phyloP scores from a whole-genome alignment of 1,139 yeast genomes.

The Candida sanyaensis region DNA sequence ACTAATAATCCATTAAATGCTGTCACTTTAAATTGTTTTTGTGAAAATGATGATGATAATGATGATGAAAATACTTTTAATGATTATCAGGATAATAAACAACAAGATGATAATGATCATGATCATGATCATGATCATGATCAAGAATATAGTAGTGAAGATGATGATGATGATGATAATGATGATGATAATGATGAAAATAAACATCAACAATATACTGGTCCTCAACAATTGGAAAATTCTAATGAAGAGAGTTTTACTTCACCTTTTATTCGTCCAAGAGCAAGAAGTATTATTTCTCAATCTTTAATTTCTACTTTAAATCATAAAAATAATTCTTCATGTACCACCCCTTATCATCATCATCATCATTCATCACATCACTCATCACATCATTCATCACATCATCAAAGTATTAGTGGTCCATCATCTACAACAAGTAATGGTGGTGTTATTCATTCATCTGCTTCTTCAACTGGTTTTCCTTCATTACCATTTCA shows the following conservation, averaged over 20 bases:
- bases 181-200: conserved; percentile 5
- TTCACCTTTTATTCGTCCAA: conserved; percentile 13
- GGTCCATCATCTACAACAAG: too few species aligned
- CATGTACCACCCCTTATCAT: background rate
- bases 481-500: background rate
- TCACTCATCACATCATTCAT: background rate
- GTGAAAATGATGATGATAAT: conserved; percentile 12
- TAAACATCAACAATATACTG: conserved; percentile 6
- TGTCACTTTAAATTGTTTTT: conserved; percentile 30
- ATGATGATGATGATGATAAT: too few species aligned
- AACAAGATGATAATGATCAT: too few species aligned
- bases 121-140: too few species aligned
- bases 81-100: too few species aligned
- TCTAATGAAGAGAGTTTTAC: background rate
- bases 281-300: conserved; percentile 28
- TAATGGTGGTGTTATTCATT: background rate
- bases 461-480: conserved; percentile 1
- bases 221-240: conserved; percentile 1
- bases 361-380: background rate
- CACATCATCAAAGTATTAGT: too few species aligned
- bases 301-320: conserved; percentile 24
- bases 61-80: too few species aligned
- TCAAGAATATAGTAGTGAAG: too few species aligned
- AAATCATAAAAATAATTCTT: conserved; percentile 7
- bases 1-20: conserved; percentile 25